Evolutionary conservation across 2,329 filamentous ascomycete genomes (phyloP).

Genomic region (Knufia fluminis): DNA sequence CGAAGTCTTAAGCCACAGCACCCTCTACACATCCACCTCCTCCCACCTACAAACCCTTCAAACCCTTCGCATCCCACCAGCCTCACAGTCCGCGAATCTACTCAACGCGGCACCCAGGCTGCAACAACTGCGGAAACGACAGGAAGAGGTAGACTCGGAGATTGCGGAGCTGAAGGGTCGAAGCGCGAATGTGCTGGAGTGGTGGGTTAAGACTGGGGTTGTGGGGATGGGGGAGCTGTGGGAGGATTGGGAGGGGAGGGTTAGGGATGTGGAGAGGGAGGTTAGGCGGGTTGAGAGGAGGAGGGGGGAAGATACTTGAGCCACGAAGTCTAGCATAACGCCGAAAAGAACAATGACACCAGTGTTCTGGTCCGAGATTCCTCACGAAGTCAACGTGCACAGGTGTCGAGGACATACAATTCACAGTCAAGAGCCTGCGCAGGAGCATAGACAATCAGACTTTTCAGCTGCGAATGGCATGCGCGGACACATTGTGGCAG

Average conservation of each 20-base stretch:
- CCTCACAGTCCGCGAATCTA: conserved; percentile 32
- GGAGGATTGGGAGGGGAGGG: conserved; percentile 60
- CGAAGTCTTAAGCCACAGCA: conserved; percentile 35
- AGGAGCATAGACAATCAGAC: too few species aligned
- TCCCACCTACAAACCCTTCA: conserved; percentile 40
- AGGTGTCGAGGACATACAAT: too few species aligned
- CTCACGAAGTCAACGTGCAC: too few species aligned
- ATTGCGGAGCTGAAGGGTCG: conserved; percentile 35
- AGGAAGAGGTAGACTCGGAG: conserved; percentile 31
- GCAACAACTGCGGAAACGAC: conserved; percentile 28
- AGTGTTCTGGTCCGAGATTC: too few species aligned
- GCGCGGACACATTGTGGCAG: too few species aligned
- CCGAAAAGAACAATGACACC: too few species aligned
- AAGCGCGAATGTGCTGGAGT: conserved; percentile 45
- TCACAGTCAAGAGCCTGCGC: too few species aligned
- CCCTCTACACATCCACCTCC: conserved; percentile 39
- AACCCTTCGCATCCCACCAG: conserved; percentile 38
- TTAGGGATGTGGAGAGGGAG: conserved; percentile 56
- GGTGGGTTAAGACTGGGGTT: conserved; percentile 67
- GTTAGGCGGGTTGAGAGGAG: conserved; percentile 52
- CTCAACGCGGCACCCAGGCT: conserved; percentile 36
- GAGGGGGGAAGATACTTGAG: conserved; percentile 35
- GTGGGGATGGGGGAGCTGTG: conserved; percentile 59
- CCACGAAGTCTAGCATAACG: too few species aligned
- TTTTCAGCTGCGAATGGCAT: too few species aligned